These are phyloP conservation scores for Monosporascus sp. DNA, from an alignment of 2,329 filamentous ascomycete genomes.

Conservation along the genomic window DNA sequence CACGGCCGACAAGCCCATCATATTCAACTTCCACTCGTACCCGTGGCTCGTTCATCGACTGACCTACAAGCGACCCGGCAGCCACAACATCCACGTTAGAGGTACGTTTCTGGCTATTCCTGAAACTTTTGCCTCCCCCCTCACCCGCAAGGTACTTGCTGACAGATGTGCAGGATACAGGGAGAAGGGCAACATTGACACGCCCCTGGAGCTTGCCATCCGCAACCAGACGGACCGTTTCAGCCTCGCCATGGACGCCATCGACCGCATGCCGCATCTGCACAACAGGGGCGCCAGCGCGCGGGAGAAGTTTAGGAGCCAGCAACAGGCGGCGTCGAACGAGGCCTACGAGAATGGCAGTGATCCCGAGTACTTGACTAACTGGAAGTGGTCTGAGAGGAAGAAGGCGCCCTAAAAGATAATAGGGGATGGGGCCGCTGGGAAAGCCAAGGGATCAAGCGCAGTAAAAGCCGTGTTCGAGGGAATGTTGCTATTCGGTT, in stretches of 20 bases:
- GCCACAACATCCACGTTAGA: slow-evolving; percentile 64
- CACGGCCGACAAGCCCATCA: slow-evolving; percentile 64
- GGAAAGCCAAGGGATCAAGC: slow-evolving; percentile 2
- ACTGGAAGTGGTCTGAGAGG: slow-evolving; percentile 59
- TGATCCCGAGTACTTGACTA: slow-evolving; percentile 60
- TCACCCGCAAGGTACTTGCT: neutral
- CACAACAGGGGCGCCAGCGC: slow-evolving; percentile 58
- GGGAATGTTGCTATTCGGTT: no score
- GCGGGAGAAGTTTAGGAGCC: slow-evolving; percentile 58
- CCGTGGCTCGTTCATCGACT: slow-evolving; percentile 74
- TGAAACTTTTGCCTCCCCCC: neutral
- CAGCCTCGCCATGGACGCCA: slow-evolving; percentile 70
- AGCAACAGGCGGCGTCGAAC: slow-evolving; percentile 58
- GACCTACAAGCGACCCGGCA: slow-evolving; percentile 69
- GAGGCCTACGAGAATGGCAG: slow-evolving; percentile 66
- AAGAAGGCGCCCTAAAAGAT: no score
- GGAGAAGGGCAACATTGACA: slow-evolving; percentile 82
- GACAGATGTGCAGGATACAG: slow-evolving; percentile 48
- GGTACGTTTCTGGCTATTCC: slow-evolving; percentile 29
- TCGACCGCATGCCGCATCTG: slow-evolving; percentile 60
- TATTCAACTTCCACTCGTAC: slow-evolving; percentile 84
- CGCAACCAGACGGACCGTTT: slow-evolving; percentile 74
- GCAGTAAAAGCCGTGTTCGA: no score
- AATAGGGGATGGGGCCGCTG: slow-evolving; percentile 30
- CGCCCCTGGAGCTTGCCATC: slow-evolving; percentile 72